phyloP scores from a whole-genome alignment of 139 green algal genomes.

The Chlorella sp. region DNA sequence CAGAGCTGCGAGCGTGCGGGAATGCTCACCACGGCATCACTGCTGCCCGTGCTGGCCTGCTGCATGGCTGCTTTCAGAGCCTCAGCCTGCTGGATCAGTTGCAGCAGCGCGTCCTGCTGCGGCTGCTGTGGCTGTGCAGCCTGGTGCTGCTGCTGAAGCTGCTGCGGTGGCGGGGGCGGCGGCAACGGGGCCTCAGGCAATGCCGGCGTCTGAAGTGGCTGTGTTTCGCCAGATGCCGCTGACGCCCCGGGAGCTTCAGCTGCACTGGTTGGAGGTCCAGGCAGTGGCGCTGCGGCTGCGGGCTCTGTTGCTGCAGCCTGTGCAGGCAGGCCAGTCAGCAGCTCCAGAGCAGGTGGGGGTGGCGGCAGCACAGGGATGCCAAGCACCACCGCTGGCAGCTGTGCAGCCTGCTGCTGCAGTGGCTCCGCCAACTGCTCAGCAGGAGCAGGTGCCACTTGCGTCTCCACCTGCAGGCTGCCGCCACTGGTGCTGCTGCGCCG shows the following conservation, averaged over 20 bases:
- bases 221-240: neutral
- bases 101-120: slow-evolving; percentile 7
- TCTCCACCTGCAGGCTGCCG: neutral
- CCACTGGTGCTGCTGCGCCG: neutral
- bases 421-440: neutral
- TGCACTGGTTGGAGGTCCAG: neutral
- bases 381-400: slow-evolving; percentile 1
- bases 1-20: too few relatives aligned
- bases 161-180: too few relatives aligned
- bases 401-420: neutral
- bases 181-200: too few relatives aligned
- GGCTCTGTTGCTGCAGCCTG: neutral
- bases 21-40: neutral
- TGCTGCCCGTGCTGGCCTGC: neutral
- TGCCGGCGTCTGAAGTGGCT: neutral
- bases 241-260: neutral
- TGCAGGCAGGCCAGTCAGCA: neutral
- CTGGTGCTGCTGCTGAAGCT: neutral
- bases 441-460: too few relatives aligned
- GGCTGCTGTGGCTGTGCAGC: neutral
- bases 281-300: neutral
- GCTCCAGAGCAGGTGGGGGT: neutral
- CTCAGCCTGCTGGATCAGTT: slow-evolving; percentile 33
- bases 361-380: slow-evolving; percentile 20
- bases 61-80: slow-evolving; percentile 8